Evolutionary conservation across 176 grass and related monocot species (phyloP).

Genomic region (Raddia guianensis): DNA sequence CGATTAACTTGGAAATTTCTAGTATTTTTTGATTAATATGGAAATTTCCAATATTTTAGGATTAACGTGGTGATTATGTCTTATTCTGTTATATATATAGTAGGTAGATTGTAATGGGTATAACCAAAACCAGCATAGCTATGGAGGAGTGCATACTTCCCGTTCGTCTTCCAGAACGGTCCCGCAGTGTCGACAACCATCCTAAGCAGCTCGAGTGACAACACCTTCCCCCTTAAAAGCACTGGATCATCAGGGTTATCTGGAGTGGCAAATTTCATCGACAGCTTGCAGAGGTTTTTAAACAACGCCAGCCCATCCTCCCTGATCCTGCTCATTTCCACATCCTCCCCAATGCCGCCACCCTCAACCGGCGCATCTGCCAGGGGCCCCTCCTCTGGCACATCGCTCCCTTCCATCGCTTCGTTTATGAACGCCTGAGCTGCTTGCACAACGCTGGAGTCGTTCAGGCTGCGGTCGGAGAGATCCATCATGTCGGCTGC

Average conservation of each 20-base stretch:
- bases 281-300: constrained; percentile 92
- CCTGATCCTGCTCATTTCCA: constrained; percentile 64
- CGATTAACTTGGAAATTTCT: too few relatives aligned
- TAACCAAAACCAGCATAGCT: constrained; percentile 11
- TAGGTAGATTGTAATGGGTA: not conserved
- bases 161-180: constrained; percentile 75
- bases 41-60: too few relatives aligned
- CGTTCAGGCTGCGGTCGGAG: constrained; percentile 91
- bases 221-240: constrained; percentile 83
- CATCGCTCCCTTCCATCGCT: constrained; percentile 73
- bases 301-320: constrained; percentile 84
- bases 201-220: constrained; percentile 88
- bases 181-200: constrained; percentile 82
- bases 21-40: too few relatives aligned
- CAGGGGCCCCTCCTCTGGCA: constrained; percentile 16
- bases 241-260: constrained; percentile 78
- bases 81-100: too few relatives aligned
- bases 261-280: constrained; percentile 80
- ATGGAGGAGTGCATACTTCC: constrained; percentile 50
- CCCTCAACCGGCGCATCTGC: constrained; percentile 32
- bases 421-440: constrained; percentile 91
- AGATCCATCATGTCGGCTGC: constrained; percentile 96
- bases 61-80: too few relatives aligned
- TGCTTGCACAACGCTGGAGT: constrained; percentile 79
- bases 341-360: constrained; percentile 12